Evolutionary conservation across 1,284 basidiomycete species (phyloP), one percentile per base, ranked within the genome.

Genomic region (Boletus mariae): DNA sequence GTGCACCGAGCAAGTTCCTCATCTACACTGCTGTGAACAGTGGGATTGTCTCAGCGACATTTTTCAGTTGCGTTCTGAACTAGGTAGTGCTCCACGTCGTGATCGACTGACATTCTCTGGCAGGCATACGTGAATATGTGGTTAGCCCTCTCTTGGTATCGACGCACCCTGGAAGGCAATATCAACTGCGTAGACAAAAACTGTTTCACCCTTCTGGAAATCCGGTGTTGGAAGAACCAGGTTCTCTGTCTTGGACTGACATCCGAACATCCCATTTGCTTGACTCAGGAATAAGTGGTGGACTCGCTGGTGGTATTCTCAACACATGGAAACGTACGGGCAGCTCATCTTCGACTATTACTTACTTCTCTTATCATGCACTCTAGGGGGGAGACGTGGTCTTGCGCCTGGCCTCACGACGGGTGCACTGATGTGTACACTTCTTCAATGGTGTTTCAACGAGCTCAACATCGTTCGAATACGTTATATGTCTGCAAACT

Each of bases 81-180:
- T 9, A 10, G 40, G 20, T 20, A 20, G 20, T 20, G 20, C n/a
- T 17, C 17, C 32, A 13, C 32, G 25, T 6, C 23, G 4, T 31
- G 29, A 32, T 34, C 2, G 48, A 45, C 20, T 46, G 53, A 52
- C 38, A 47, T 53, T 29, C 32, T 52, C 23, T 41, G 26, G 31
- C 53, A 91, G 89, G 79, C 54, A 65, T 86, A 55, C 80, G 87
- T 49, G 88, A 90, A 72, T 86, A 80, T 61, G 61, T 77, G 17
- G 71, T 87, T 44, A 78, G 78, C 49, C 88, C 89, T 1, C 53
- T 77, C 3, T 69, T 90, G 35, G 66, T 75, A 10, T 51, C 51
- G 49, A 54, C 55, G 4, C 57, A 53, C 31, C 57, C 59, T 3
- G 62, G 62, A 45, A 64, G 59, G 34, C 65, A 70, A 54, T 73